These are phyloP conservation scores for Spiraea crenata DNA, from an alignment of 331 rosid genomes.

Conservation along the genomic window DNA sequence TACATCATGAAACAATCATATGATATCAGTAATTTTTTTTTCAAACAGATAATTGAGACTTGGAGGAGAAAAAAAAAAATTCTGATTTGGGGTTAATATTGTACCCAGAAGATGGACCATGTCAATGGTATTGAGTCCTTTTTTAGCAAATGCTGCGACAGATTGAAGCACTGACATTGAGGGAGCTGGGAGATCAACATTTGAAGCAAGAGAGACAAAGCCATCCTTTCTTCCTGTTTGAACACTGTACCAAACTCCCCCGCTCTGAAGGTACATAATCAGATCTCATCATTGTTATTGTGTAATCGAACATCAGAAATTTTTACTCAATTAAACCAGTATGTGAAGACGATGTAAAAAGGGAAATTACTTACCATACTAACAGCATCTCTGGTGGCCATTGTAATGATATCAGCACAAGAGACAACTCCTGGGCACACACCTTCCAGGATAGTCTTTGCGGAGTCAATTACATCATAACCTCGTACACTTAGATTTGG, in stretches of 20 bases:
- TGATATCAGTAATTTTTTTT: neutral
- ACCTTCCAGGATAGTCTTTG: slow-evolving; percentile 18
- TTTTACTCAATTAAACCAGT: too few species aligned
- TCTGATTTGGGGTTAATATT: neutral
- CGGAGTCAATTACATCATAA: slow-evolving; percentile 34
- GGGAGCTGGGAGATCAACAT: slow-evolving; percentile 37
- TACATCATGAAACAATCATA: neutral
- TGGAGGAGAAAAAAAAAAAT: neutral
- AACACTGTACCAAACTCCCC: slow-evolving; percentile 23
- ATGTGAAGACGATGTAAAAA: too few species aligned
- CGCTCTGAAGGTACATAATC: slow-evolving; percentile 14
- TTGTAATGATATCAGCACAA: slow-evolving; percentile 35
- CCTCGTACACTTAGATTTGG: slow-evolving; percentile 39
- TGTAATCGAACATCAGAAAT: too few species aligned
- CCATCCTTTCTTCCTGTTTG: slow-evolving; percentile 45
- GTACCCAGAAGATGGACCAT: slow-evolving; percentile 50
- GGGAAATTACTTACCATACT: slow-evolving; percentile 3
- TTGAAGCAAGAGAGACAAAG: slow-evolving; percentile 15
- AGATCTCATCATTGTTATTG: neutral
- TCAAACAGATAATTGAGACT: neutral
- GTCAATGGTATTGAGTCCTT: slow-evolving; percentile 21
- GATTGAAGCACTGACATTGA: slow-evolving; percentile 28
- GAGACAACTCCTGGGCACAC: slow-evolving; percentile 30
- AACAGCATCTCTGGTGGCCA: slow-evolving; percentile 42
- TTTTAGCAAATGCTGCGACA: slow-evolving; percentile 24